Base-by-base conservation (phyloP, 2,329 filamentous ascomycete genomes). In the Dothideomycetes sp. region DNA sequence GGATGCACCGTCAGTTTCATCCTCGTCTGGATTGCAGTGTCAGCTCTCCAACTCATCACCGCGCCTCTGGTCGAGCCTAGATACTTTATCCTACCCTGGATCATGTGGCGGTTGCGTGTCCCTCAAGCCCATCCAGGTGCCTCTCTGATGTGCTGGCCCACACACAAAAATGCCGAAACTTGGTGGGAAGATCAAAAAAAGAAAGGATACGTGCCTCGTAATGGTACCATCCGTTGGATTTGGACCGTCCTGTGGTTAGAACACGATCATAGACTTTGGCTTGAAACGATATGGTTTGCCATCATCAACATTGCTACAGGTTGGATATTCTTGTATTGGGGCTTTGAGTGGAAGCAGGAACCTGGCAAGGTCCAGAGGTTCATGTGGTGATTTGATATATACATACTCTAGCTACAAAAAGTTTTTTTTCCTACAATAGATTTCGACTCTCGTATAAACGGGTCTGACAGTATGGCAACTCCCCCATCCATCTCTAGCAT, bases 11-110 rank as follows among this genome's bases (percentile, higher is more conserved):
- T 65, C 29, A 71, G 69, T 51, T 80, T 78, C 50, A 61, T 76
- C 10, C 55, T 79, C 16, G 61, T 80, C 20, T 80, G 73, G 69
- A 58, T 94, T 6, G 63, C 78, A 4, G 74, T 88, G 0, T 87
- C 87, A 0, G 56, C 80, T 0, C 68, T 94, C 3, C 89, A 84
- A 1, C 73, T 98, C 10, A 65, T 94, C 41, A 91, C 86, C 1
- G 88, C 91, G 0, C 88, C 91, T 0, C 73, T 98, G 1, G 89
- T 98, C 8, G 91, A 98, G 60, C 91, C 91, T 11, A 76, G 91
- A 11, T 98, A 98, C 62, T 94, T 94, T 60, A 93, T 98, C 56
- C 71, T 95, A 10, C 88, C 89, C 0, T 98, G 87, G 86, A 74
- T 95, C 7, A 79, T 95, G 53, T 96, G 88, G 85, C 74, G 91